phyloP scores from a whole-genome alignment of 2,329 filamentous ascomycete species.

The Alternaria angustiovoidea region DNA sequence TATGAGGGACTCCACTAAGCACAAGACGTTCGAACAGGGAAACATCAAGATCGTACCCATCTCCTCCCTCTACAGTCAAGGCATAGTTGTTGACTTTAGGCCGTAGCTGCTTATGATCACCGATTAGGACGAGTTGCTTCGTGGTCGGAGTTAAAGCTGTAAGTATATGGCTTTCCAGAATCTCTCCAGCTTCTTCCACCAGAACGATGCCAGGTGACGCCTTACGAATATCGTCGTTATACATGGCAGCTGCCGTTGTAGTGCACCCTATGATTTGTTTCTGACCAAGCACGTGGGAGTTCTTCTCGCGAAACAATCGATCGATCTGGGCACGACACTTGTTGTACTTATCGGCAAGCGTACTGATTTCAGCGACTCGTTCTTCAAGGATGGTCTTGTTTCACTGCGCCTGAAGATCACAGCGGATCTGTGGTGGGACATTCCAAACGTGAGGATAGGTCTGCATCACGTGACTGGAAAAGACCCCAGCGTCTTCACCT shows the following conservation, averaged over 20 bases:
- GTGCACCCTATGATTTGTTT: conserved; percentile 74
- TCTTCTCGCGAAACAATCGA: conserved; percentile 34
- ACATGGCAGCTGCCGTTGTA: conserved; percentile 73
- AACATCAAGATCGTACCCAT: conserved; percentile 71
- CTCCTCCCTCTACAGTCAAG: conserved; percentile 68
- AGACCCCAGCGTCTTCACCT: conserved; percentile 58
- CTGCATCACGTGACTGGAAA: conserved; percentile 39
- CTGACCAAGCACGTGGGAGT: conserved; percentile 51
- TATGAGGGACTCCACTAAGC: conserved; percentile 61
- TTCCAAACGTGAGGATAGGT: conserved; percentile 60
- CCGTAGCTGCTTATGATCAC: conserved; percentile 76
- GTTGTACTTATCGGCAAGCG: conserved; percentile 55
- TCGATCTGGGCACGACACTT: conserved; percentile 52
- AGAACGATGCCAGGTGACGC: conserved; percentile 68
- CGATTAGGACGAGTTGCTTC: conserved; percentile 73
- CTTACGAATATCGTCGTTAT: conserved; percentile 62
- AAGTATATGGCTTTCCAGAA: conserved; percentile 72
- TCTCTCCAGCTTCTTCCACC: conserved; percentile 77
- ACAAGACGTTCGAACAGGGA: conserved; percentile 76
- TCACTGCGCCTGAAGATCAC: conserved; percentile 42
- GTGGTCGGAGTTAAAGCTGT: conserved; percentile 64
- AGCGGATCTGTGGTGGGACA: conserved; percentile 53
- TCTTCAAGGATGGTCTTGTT: conserved; percentile 57
- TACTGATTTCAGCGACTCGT: conserved; percentile 53
- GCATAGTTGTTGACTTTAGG: conserved; percentile 71